Evolutionary conservation across 768 basidiomycete genomes (phyloP).

Genomic region (Mycena haematopus): DNA sequence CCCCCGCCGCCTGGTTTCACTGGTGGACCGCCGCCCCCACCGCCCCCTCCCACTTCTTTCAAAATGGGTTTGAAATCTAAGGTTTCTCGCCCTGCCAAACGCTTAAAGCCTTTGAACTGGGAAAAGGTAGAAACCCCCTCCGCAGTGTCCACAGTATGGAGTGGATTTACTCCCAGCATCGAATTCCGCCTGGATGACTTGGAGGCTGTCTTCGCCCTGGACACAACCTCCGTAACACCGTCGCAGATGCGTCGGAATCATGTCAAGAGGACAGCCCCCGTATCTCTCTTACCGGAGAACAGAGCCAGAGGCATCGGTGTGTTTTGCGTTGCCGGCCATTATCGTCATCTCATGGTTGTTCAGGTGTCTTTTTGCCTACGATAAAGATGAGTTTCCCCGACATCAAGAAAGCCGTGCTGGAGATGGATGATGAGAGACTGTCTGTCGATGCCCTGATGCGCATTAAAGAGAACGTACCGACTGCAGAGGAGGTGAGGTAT

Average conservation of each 20-base stretch:
- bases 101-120: conserved; percentile 91
- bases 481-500: conserved; percentile 72
- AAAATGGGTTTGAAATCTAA: conserved; percentile 41
- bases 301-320: conserved; percentile 81
- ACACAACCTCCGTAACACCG: conserved; percentile 47
- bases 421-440: conserved; percentile 71
- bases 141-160: conserved; percentile 71
- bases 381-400: conserved; percentile 69
- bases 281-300: conserved; percentile 75
- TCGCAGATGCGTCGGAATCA: conserved; percentile 48
- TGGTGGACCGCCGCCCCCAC: conserved; percentile 39
- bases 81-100: conserved; percentile 54
- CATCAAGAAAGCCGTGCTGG: conserved; percentile 75
- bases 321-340: conserved; percentile 26
- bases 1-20: conserved; percentile 33
- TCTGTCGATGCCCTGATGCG: conserved; percentile 79
- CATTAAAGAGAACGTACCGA: conserved; percentile 78
- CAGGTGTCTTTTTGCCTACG: conserved; percentile 85
- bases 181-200: conserved; percentile 72
- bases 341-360: conserved; percentile 8
- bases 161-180: conserved; percentile 50
- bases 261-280: conserved; percentile 57
- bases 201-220: conserved; percentile 73
- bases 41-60: conserved; percentile 39
- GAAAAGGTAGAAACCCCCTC: conserved; percentile 66